A percentile compares a stretch with the other conserved stretches of the same genome.
These are phyloP conservation scores for Penstemon barbatus DNA, from an alignment of 257 asterid species.

Conservation along the genomic window DNA sequence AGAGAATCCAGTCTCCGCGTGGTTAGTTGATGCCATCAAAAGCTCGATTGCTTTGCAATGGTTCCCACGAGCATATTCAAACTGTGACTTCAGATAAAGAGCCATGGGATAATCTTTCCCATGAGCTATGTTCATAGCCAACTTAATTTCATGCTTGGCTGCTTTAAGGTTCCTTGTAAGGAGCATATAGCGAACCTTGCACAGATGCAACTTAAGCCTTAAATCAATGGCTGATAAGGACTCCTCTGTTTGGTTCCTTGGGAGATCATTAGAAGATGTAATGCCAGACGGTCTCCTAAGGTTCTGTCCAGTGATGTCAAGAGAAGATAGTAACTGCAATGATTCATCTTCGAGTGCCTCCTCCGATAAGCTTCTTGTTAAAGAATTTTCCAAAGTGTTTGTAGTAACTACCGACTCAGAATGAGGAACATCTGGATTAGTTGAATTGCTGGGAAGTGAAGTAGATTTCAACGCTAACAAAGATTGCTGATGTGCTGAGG, in stretches of 20 bases:
- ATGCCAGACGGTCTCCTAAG: conserved; percentile 55
- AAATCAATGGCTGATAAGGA: conserved; percentile 56
- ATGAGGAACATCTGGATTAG: conserved; percentile 46
- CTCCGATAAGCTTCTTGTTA: conserved; percentile 67
- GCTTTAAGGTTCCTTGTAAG: conserved; percentile 78
- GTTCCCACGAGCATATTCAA: conserved; percentile 87
- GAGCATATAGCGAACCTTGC: conserved; percentile 72
- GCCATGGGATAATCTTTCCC: conserved; percentile 73
- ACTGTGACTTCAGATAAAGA: conserved; percentile 82
- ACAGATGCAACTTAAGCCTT: conserved; percentile 73
- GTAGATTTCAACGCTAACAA: conserved; percentile 44
- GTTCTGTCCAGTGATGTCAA: conserved; percentile 53
- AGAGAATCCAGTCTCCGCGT: conserved; percentile 53
- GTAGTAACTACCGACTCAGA: conserved; percentile 51
- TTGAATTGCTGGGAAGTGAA: conserved; percentile 49
- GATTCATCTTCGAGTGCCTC: conserved; percentile 79
- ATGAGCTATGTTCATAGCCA: conserved; percentile 81
- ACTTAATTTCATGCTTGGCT: conserved; percentile 87
- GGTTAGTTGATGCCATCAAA: conserved; percentile 66
- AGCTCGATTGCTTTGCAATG: conserved; percentile 76
- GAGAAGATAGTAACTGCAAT: conserved; percentile 59
- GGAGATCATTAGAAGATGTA: conserved; percentile 51
- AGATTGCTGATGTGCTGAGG: conserved; percentile 51
- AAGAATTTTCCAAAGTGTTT: conserved; percentile 47
- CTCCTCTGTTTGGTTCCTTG: conserved; percentile 59